Percentiles rank a stretch among this genome's conserved stretches.
These are phyloP conservation scores for Hypoxylon intermedium DNA, from an alignment of 495 filamentous ascomycete genomes.

Conservation along the genomic window DNA sequence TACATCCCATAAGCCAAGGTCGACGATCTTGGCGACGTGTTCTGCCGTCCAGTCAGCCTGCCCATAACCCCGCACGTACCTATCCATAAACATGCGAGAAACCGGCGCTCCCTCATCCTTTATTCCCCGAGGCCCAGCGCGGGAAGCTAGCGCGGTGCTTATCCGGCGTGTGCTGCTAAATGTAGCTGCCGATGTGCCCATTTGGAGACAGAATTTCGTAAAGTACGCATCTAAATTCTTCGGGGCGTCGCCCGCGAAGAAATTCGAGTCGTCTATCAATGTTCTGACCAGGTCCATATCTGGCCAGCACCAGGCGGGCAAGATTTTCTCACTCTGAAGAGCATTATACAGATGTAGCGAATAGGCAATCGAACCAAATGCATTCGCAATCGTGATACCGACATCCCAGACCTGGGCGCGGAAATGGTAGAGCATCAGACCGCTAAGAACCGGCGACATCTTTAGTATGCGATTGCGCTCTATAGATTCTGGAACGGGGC, in stretches of 20 bases:
- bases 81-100: conserved; percentile 39
- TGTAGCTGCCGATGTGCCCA: conserved; percentile 43
- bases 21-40: conserved; percentile 37
- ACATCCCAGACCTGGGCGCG: conserved; percentile 35
- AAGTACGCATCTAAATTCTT: conserved; percentile 37
- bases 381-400: conserved; percentile 42
- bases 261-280: conserved; percentile 32
- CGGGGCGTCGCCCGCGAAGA: conserved; percentile 46
- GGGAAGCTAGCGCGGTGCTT: conserved; percentile 20
- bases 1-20: conserved; percentile 31
- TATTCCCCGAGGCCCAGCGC: conserved; percentile 37
- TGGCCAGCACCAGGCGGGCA: conserved; percentile 37
- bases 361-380: conserved; percentile 48
- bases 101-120: conserved; percentile 38
- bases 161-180: conserved; percentile 37
- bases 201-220: conserved; percentile 46
- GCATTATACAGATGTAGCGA: conserved; percentile 50
- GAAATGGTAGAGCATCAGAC: conserved; percentile 44
- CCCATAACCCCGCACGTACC: conserved; percentile 35
- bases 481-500: neutral
- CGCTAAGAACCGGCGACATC: conserved; percentile 41
- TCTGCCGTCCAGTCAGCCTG: conserved; percentile 41
- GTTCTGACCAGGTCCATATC: conserved; percentile 47
- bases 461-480: conserved; percentile 41
- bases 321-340: conserved; percentile 35